Evolutionary conservation across 2,329 filamentous ascomycete species (phyloP), one percentile per base, ranked within the genome.

Genomic region (Westerdykella aurantiaca): DNA sequence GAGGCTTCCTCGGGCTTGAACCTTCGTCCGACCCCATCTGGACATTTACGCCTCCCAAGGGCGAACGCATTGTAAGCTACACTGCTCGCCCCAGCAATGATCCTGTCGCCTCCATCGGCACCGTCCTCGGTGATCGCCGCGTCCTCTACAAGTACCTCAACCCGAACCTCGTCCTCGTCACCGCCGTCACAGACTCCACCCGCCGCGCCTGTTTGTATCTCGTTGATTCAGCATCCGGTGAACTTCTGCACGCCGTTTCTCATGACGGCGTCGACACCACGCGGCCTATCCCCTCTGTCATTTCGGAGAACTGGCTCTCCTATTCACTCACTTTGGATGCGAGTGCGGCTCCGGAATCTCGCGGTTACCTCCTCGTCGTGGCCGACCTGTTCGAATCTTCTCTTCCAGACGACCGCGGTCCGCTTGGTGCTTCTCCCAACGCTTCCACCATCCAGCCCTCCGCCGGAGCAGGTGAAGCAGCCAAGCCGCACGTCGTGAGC

Each of bases 61-160:
- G 80, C 10, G 80, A 94, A 63, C 80, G 74, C 46, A 81, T 97
- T 42, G 72, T 83, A 6, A 72, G 77, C 37, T 75, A 93, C 33
- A 83, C 82, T 2, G 76, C 82, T 14, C 79, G 83, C 38, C 82
- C 88, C 9, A 62, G 78, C 2, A 85, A 91, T 51, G 90, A 98
- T 56, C 88, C 88, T 0, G 83, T 97, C 38, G 91, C 93, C 3
- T 97, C 93, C 0, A 95, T 98, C 55, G 93, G 93, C 9, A 88
- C 88, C 46, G 93, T 97, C 1, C 79, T 98, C 17, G 90, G 89
- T 21, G 86, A 98, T 60, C 81, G 93, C 35, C 83, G 83, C n/a
- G 93, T 98, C 38, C 79, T 91, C 50, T 98, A 98, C 80, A 98
- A 98, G 71, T 97, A 97, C 64, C 72, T 98, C 34, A 95, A 94